Evolutionary conservation across 108 stramenopile genomes (phyloP).

Genomic region (Parmales sp.): DNA sequence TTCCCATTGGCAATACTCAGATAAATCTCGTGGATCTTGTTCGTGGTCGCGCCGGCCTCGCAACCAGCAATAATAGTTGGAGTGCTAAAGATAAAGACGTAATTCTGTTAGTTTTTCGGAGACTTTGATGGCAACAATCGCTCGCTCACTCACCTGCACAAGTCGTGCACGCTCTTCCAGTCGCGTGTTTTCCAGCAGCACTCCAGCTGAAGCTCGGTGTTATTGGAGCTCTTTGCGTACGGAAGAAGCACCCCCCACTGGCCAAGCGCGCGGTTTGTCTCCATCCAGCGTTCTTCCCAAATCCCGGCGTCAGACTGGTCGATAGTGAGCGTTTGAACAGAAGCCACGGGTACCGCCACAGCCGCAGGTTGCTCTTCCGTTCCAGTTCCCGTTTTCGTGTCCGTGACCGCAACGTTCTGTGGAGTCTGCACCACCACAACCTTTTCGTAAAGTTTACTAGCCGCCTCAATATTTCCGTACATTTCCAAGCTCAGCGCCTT

Average conservation of each 20-base stretch:
- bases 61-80: conserved; percentile 39
- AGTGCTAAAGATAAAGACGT: background rate
- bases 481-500: conserved; percentile 33
- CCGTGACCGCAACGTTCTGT: background rate
- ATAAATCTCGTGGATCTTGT: conserved; percentile 64
- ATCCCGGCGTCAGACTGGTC: conserved; percentile 62
- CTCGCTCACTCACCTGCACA: conserved; percentile 32
- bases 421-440: no score
- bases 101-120: background rate
- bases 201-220: conserved; percentile 64
- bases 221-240: conserved; percentile 46
- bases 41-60: conserved; percentile 48
- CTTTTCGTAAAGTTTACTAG: conserved; percentile 45
- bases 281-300: conserved; percentile 84
- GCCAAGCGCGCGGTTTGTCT: conserved; percentile 67
- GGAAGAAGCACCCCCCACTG: conserved; percentile 73
- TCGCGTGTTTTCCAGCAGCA: conserved; percentile 75
- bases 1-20: conserved; percentile 73
- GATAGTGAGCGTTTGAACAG: conserved; percentile 18
- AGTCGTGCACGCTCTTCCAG: conserved; percentile 60
- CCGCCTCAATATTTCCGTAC: conserved; percentile 54
- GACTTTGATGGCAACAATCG: background rate
- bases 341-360: background rate
- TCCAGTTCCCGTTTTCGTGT: background rate
- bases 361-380: background rate